These are phyloP conservation scores for Eragrostis tef DNA, from an alignment of 202 grass and related monocot genomes.

Conservation along the genomic window DNA sequence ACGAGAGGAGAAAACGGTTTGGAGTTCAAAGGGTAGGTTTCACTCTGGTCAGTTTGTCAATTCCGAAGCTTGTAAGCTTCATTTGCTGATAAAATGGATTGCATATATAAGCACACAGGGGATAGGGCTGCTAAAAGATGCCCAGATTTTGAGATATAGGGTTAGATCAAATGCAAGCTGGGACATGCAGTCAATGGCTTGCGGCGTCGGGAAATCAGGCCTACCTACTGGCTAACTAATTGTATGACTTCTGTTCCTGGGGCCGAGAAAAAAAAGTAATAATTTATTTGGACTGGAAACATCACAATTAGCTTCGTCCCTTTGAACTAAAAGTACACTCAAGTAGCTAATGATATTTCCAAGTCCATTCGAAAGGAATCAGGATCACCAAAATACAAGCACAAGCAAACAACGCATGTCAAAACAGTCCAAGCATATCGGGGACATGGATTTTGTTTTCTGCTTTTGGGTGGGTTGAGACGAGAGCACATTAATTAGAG, in stretches of 20 bases:
- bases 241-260: slow-evolving; percentile 60
- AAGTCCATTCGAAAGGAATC: slow-evolving; percentile 44
- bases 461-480: neutral
- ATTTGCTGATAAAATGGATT: slow-evolving; percentile 32
- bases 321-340: slow-evolving; percentile 55
- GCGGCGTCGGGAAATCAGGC: slow-evolving; percentile 54
- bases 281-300: slow-evolving; percentile 1
- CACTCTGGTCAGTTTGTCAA: slow-evolving; percentile 24
- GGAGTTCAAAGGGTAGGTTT: neutral
- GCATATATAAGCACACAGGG: slow-evolving; percentile 5
- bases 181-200: slow-evolving; percentile 61
- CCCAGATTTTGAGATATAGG: slow-evolving; percentile 1
- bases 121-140: slow-evolving; percentile 26
- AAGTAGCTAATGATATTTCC: slow-evolving; percentile 49
- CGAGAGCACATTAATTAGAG: too few species aligned
- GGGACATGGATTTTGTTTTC: neutral
- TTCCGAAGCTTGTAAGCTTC: slow-evolving; percentile 35
- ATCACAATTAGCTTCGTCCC: slow-evolving; percentile 45
- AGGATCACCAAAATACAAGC: slow-evolving; percentile 11
- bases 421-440: slow-evolving; percentile 30
- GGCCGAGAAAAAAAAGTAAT: neutral
- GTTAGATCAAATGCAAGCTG: slow-evolving; percentile 9
- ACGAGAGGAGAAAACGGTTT: neutral
- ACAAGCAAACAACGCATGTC: slow-evolving; percentile 37
- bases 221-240: slow-evolving; percentile 91